phyloP scores from a whole-genome alignment of 805 yeast genomes.

The Metschnikowia henanensis region DNA sequence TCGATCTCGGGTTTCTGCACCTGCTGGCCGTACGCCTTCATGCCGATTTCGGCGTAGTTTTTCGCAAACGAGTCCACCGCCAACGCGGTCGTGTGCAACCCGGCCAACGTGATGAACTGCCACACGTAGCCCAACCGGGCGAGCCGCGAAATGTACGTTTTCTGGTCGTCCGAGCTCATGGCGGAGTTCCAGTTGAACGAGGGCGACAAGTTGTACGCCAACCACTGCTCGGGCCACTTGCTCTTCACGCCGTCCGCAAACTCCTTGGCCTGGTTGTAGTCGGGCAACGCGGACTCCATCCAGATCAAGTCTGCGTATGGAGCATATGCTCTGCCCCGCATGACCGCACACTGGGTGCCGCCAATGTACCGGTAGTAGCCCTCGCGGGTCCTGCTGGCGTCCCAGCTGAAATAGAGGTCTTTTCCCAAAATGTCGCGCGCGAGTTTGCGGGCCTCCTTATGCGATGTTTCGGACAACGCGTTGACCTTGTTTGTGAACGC shows the following conservation, averaged over 20 bases:
- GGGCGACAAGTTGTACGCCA: constrained; percentile 95
- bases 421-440: constrained; percentile 77
- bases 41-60: constrained; percentile 77
- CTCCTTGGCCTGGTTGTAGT: constrained; percentile 89
- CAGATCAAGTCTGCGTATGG: constrained; percentile 95
- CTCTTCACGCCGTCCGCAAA: constrained; percentile 90
- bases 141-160: constrained; percentile 83
- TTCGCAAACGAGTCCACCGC: constrained; percentile 84
- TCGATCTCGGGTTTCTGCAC: constrained; percentile 89
- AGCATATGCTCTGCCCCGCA: constrained; percentile 93
- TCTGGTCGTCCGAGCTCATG: constrained; percentile 83
- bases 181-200: constrained; percentile 98
- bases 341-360: constrained; percentile 96
- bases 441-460: constrained; percentile 74
- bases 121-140: constrained; percentile 91
- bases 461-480: constrained; percentile 74
- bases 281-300: constrained; percentile 98
- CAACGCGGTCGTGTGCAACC: constrained; percentile 93
- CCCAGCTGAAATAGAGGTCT: constrained; percentile 93
- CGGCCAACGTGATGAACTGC: constrained; percentile 98
- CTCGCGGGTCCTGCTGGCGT: constrained; percentile 90
- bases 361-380: constrained; percentile 96
- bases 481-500: constrained; percentile 67
- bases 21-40: constrained; percentile 91
- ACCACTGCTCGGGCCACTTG: constrained; percentile 86